A percentile compares a stretch with the other conserved stretches of the same genome.
Conservation (phyloP, 345 rosid species). For the Brassica incana region DNA sequence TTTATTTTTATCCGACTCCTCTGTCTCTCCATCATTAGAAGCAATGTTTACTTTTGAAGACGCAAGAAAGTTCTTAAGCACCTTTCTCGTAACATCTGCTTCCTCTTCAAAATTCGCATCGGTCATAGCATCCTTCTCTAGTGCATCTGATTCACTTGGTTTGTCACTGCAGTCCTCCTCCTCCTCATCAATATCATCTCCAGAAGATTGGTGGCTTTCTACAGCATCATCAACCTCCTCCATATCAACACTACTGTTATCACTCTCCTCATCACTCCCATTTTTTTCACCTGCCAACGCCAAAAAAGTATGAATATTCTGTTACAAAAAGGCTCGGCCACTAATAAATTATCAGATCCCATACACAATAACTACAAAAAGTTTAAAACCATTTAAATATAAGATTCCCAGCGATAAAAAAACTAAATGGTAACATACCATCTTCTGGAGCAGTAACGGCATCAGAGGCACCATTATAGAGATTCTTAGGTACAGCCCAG, state of each 20-base stretch:
- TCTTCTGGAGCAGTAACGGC: slow-evolving; percentile 49
- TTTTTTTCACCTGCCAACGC: slow-evolving; percentile 48
- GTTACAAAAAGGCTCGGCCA: background rate
- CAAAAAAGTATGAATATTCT: slow-evolving; percentile 6
- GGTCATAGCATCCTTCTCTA: slow-evolving; percentile 39
- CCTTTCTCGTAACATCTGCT: slow-evolving; percentile 71
- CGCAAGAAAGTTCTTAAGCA: slow-evolving; percentile 59
- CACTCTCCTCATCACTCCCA: slow-evolving; percentile 51
- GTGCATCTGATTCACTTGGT: slow-evolving; percentile 38
- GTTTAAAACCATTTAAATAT: background rate
- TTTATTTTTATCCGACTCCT: slow-evolving; percentile 39
- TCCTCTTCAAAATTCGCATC: slow-evolving; percentile 71
- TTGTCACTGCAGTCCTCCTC: slow-evolving; percentile 29
- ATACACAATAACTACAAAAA: background rate
- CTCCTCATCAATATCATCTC: slow-evolving; percentile 36
- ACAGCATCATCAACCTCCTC: slow-evolving; percentile 53
- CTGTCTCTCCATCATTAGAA: slow-evolving; percentile 45
- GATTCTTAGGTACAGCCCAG: slow-evolving; percentile 94
- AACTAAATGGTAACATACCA: slow-evolving; percentile 42
- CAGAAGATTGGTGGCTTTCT: slow-evolving; percentile 24
- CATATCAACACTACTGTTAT: slow-evolving; percentile 59
- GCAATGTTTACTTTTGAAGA: slow-evolving; percentile 48
- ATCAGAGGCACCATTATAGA: slow-evolving; percentile 53
- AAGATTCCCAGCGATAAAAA: background rate
- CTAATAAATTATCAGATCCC: background rate